Base-by-base conservation (phyloP, 2,329 filamentous ascomycete genomes). In the Cryphonectria radicalis region DNA sequence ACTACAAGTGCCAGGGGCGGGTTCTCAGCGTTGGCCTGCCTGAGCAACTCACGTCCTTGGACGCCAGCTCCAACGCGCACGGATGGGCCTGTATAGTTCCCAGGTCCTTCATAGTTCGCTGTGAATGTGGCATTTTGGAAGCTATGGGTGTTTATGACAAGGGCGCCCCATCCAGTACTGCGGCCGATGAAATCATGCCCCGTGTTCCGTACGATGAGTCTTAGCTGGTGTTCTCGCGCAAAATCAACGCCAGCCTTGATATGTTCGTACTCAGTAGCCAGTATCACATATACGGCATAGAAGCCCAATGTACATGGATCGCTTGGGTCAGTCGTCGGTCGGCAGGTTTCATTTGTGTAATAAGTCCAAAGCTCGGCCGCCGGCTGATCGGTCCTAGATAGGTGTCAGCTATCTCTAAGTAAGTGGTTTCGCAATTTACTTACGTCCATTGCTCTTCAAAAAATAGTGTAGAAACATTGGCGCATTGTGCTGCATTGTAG, bases 181-280 rank as follows among this genome's bases (percentile, higher is more conserved):
- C 88, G 87, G 57, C 90, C 90, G 43, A 86, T 81, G 73, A 84
- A 85, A 74, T 89, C 87, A 75, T 90, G 87, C 1, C 87, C 87
- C 0, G 87, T 89, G 74, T 89, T 89, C 72, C 85, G 83, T 72
- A 90, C 83, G 42, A 88, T 80, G 0, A 90, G 53, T 57, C 53
- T 57, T 8, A 57, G n/a, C 25, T 57, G 53, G 25, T 57, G 53
- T 28, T 57, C 75, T 1, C 87, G 35, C 40, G 84, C 62, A 90
- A 79, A 74, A 3, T 57, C 25, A 22, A 57, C 32, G 6, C 53
- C 53, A 57, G 53, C 25, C 25, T 32, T 57, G 66, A 81, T 75
- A 68, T 81, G 79, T 2, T 73, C 75, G 42, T 70, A 63, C 1
- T 74, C 77, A 70, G 78, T 76, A 46, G 79, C 79, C 46, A 74